Conservation (phyloP, 768 basidiomycete genomes). For the Tricholoma furcatifolium region DNA sequence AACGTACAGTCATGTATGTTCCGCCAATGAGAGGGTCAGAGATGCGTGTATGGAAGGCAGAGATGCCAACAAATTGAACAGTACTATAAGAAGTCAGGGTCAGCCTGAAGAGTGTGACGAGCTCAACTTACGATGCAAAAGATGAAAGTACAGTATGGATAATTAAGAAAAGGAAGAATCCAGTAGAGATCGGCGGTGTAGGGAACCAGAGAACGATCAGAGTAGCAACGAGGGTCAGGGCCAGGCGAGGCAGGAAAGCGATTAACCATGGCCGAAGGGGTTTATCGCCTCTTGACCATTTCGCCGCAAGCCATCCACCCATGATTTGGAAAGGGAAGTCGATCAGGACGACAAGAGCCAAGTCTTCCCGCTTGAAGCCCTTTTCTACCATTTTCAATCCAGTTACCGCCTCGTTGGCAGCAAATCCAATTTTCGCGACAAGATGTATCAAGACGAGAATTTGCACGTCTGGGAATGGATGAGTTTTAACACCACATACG, state of each 20-base stretch:
- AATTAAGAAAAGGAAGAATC: constrained; percentile 82
- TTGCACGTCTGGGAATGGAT: constrained; percentile 71
- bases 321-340: constrained; percentile 98
- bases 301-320: constrained; percentile 92
- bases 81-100: constrained; percentile 51
- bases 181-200: constrained; percentile 61
- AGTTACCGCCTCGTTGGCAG: constrained; percentile 89
- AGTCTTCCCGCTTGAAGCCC: constrained; percentile 91
- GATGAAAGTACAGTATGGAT: constrained; percentile 79
- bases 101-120: constrained; percentile 1
- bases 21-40: constrained; percentile 97
- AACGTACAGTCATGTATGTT: constrained; percentile 95
- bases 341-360: constrained; percentile 92
- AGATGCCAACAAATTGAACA: constrained; percentile 98
- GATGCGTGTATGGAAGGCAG: constrained; percentile 97
- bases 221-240: constrained; percentile 69
- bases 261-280: constrained; percentile 86
- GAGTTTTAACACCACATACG: neutral
- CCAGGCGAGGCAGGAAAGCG: constrained; percentile 87
- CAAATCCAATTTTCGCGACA: constrained; percentile 92
- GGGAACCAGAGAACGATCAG: constrained; percentile 87
- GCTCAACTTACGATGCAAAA: constrained; percentile 70
- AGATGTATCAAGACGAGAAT: constrained; percentile 82
- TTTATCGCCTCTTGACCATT: constrained; percentile 80
- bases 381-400: constrained; percentile 96